These are phyloP conservation scores for Haematococcus lacustris DNA, from an alignment of 139 green algal species.

Conservation along the genomic window DNA sequence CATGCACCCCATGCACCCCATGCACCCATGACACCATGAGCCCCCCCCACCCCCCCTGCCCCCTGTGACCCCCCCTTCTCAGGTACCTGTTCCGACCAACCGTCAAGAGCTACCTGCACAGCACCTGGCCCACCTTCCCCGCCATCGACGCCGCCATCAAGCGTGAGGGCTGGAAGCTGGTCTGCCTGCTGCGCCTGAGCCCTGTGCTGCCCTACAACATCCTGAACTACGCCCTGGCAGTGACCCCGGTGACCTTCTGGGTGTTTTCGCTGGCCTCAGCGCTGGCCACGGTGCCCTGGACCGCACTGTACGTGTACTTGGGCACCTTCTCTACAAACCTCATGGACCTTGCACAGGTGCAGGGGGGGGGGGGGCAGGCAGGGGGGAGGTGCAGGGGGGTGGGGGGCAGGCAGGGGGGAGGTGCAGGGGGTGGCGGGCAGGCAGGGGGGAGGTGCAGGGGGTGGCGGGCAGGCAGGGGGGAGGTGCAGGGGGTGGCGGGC, in stretches of 20 bases:
- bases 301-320: conserved; percentile 63
- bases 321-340: conserved; percentile 36
- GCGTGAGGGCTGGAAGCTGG: conserved; percentile 50
- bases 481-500: no score
- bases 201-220: conserved; percentile 54
- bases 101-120: conserved; percentile 27
- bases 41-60: no score
- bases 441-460: no score
- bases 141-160: conserved; percentile 35
- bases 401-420: no score
- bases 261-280: conserved; percentile 30
- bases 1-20: no score
- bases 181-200: conserved; percentile 52
- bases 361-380: no score
- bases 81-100: conserved; percentile 39
- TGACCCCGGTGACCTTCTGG: conserved; percentile 47
- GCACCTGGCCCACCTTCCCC: conserved; percentile 13
- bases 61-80: no score
- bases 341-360: conserved; percentile 16
- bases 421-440: no score
- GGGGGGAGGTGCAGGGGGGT: no score
- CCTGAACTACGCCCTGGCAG: conserved; percentile 53
- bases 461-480: no score
- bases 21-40: no score
- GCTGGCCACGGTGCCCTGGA: conserved; percentile 51